These are phyloP conservation scores for Cyberlindnera maritima DNA, from an alignment of 805 yeast genomes.

Conservation along the genomic window DNA sequence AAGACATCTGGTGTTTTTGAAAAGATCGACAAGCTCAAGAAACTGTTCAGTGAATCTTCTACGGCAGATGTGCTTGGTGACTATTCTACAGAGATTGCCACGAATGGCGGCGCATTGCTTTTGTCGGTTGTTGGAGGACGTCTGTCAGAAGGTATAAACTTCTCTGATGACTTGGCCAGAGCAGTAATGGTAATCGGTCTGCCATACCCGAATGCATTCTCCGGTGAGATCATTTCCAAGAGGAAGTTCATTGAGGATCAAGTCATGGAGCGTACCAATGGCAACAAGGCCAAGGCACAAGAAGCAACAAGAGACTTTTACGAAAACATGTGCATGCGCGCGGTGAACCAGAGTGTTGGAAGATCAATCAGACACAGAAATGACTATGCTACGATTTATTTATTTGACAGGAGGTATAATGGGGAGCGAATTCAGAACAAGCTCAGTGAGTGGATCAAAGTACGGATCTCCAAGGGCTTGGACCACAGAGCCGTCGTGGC, in stretches of 20 bases:
- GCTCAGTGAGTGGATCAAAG: slow-evolving; percentile 72
- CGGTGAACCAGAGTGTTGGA: slow-evolving; percentile 90
- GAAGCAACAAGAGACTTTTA: slow-evolving; percentile 55
- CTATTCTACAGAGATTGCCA: slow-evolving; percentile 44
- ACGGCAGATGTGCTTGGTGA: slow-evolving; percentile 46
- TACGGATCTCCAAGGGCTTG: slow-evolving; percentile 31
- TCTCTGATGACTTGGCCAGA: slow-evolving; percentile 83
- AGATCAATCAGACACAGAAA: slow-evolving; percentile 81
- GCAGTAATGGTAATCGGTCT: slow-evolving; percentile 84
- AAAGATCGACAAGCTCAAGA: slow-evolving; percentile 39
- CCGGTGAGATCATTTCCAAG: slow-evolving; percentile 79
- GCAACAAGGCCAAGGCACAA: slow-evolving; percentile 41
- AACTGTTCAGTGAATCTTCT: slow-evolving; percentile 56
- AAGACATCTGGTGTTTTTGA: slow-evolving; percentile 33
- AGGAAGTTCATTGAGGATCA: slow-evolving; percentile 57
- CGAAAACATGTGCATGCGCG: slow-evolving; percentile 85
- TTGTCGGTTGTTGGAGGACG: slow-evolving; percentile 91
- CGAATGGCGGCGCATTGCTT: slow-evolving; percentile 56
- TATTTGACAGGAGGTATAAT: slow-evolving; percentile 65
- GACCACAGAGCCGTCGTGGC: slow-evolving; percentile 20
- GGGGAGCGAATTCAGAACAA: slow-evolving; percentile 47
- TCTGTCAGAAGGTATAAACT: slow-evolving; percentile 91
- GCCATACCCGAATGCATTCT: slow-evolving; percentile 82
- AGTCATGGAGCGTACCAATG: slow-evolving; percentile 46
- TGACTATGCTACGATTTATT: slow-evolving; percentile 75